Conservation (phyloP, 805 yeast species). For the Candida multigemmis region DNA sequence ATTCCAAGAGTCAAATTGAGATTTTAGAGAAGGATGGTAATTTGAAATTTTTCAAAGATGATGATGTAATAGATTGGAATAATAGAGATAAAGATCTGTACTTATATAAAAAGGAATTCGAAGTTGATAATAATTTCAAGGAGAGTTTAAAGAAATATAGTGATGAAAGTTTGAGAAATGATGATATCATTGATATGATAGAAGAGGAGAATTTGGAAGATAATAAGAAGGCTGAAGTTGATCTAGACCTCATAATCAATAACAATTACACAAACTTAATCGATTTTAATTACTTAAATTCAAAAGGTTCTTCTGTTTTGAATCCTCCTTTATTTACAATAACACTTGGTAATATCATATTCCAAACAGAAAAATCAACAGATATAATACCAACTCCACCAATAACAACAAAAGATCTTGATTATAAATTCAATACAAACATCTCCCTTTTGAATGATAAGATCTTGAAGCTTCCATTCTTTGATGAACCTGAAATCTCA, state of each 20-base stretch:
- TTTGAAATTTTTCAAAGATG: constrained; percentile 12
- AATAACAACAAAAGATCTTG: constrained; percentile 1
- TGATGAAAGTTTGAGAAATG: too few species aligned
- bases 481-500: constrained; percentile 5
- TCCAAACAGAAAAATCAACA: constrained; percentile 8
- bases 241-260: too few species aligned
- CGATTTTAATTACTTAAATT: too few species aligned
- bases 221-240: too few species aligned
- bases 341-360: constrained; percentile 31
- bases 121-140: too few species aligned
- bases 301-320: too few species aligned
- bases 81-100: constrained; percentile 11
- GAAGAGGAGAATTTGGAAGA: constrained; percentile 5
- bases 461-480: constrained; percentile 19
- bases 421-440: constrained; percentile 23
- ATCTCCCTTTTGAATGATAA: constrained; percentile 22
- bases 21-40: constrained; percentile 7
- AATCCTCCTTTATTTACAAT: constrained; percentile 22
- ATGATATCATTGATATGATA: too few species aligned
- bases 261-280: too few species aligned
- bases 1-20: constrained; percentile 9
- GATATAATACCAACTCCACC: constrained; percentile 4
- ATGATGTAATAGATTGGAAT: constrained; percentile 24
- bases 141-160: too few species aligned
- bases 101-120: constrained; percentile 10